These are phyloP conservation scores for Epichloe uncinata DNA, from an alignment of 2,329 filamentous ascomycete species.

Conservation along the genomic window DNA sequence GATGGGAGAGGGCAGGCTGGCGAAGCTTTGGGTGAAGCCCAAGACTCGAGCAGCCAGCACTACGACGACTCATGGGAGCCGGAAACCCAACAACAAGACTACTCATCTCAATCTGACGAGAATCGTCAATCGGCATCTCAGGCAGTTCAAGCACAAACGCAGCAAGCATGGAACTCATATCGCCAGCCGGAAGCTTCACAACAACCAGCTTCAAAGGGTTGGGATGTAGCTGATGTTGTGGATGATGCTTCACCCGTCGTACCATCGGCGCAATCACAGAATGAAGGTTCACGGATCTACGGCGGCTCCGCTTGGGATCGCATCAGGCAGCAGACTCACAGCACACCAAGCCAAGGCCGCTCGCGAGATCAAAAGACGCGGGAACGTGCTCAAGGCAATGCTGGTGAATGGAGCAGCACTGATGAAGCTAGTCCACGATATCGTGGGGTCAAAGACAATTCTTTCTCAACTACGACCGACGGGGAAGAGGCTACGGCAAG, in stretches of 20 bases:
- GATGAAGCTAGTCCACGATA: constrained; percentile 13
- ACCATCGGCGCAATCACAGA: constrained; percentile 14
- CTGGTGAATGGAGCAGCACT: constrained; percentile 10
- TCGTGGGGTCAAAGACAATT: constrained; percentile 12
- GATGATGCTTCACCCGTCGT: constrained; percentile 34
- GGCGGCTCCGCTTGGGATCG: constrained; percentile 31
- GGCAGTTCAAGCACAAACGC: constrained; percentile 2
- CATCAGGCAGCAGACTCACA: constrained; percentile 24
- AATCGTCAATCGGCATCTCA: constrained; percentile 1
- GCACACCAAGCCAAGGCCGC: constrained; percentile 12
- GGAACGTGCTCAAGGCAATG: constrained; percentile 7
- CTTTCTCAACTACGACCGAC: constrained; percentile 21
- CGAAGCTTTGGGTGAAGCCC: constrained; percentile 5
- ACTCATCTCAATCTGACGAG: constrained; percentile 3
- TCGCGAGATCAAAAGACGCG: constrained; percentile 11
- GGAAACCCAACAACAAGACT: constrained; percentile 8
- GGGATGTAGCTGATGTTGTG: constrained; percentile 15
- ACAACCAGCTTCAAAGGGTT: constrained; percentile 8
- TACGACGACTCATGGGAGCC: constrained; percentile 8
- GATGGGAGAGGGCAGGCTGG: constrained; percentile 10
- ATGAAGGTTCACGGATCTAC: constrained; percentile 7
- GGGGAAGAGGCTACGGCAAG: constrained; percentile 25
- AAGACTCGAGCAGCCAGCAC: constrained; percentile 8
- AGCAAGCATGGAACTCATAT: constrained; percentile 8
- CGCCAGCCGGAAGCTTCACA: constrained; percentile 6